Evolutionary conservation across 176 grass and related monocot genomes (phyloP), one percentile per base, ranked within the genome.

Genomic region (Panicum miliaceum): DNA sequence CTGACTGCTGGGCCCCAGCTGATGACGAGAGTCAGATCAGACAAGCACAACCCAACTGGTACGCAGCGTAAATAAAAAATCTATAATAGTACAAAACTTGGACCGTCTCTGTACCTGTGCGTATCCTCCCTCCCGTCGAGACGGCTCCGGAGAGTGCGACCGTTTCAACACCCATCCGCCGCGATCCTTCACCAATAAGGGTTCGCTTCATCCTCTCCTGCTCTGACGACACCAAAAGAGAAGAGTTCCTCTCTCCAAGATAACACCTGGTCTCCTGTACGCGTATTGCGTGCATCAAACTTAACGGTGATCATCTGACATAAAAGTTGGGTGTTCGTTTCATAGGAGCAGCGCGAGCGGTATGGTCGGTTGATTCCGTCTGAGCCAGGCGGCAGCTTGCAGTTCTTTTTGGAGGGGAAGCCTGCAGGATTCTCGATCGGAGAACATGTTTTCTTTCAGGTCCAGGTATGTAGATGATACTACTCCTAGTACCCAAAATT

Each of bases 371-470:
- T 80, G 62, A 84, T 79, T 50, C 72, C 37, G 56, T 47, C 71
- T 36, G 56, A 20, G 14, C 41, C 48, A 35, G 58, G 37, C 78
- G 50, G 27, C 79, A 64, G 77, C 46, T 10, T 48, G 46, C 46
- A 48, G 46, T 51, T 51, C 48, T 51, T 51, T 51, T 16, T 16
- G 48, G 48, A 51, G 13, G 0, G 4, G 15, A 18, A 68, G 12
- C 65, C 84, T 61, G 41, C 75, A 57, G 59, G 58, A 27, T 82
- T 82, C 40, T 75, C 37, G 27, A 38, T 19, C 16, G 48, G 50
- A 75, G 18, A 81, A 86, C 71, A 96, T 96, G 93, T 81, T 90
- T 68, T 87, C 96, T 11, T 94, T 86, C 73, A 90, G 79, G 64
- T 92, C 86, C 69, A 90, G 89, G 88, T 96, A 83, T 4, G 36